Evolutionary conservation across 2,329 filamentous ascomycete species (phyloP).

Genomic region (Pezicula radicicola): DNA sequence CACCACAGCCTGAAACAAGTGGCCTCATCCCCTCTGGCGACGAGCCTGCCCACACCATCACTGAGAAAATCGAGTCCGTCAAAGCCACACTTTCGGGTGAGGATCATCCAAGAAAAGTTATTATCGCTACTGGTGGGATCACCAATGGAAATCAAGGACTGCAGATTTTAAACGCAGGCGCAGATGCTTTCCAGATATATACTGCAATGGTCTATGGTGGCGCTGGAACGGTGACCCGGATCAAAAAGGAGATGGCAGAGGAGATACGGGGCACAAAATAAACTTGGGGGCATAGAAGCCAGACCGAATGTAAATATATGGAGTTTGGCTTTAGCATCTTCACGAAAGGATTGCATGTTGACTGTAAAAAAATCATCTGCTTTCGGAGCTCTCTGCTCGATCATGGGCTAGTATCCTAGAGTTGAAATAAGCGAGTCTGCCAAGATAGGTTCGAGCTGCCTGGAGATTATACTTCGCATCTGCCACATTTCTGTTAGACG

Average conservation of each 20-base stretch:
- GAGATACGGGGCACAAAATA: conserved; percentile 12
- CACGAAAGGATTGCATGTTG: too few species aligned
- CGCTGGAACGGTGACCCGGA: conserved; percentile 60
- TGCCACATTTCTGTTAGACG: too few species aligned
- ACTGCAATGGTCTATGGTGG: conserved; percentile 69
- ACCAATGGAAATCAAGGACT: conserved; percentile 83
- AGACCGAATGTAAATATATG: too few species aligned
- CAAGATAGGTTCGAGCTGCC: too few species aligned
- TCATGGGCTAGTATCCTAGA: too few species aligned
- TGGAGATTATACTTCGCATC: too few species aligned
- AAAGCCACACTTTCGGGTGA: conserved; percentile 10
- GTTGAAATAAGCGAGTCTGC: too few species aligned
- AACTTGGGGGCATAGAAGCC: too few species aligned
- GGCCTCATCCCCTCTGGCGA: conserved; percentile 16
- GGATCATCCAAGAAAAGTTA: conserved; percentile 57
- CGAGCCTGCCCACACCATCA: conserved; percentile 30
- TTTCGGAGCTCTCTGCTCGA: too few species aligned
- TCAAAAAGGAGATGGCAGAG: conserved; percentile 59
- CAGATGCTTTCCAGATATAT: conserved; percentile 88
- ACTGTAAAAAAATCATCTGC: too few species aligned
- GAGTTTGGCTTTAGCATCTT: too few species aligned
- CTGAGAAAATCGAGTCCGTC: conserved; percentile 29
- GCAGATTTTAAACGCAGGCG: conserved; percentile 80
- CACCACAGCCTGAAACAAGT: not conserved
- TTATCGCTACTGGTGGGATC: conserved; percentile 93